These are phyloP conservation scores for Lasiodiplodia hormozganensis DNA, from an alignment of 2,329 filamentous ascomycete genomes.

Conservation along the genomic window DNA sequence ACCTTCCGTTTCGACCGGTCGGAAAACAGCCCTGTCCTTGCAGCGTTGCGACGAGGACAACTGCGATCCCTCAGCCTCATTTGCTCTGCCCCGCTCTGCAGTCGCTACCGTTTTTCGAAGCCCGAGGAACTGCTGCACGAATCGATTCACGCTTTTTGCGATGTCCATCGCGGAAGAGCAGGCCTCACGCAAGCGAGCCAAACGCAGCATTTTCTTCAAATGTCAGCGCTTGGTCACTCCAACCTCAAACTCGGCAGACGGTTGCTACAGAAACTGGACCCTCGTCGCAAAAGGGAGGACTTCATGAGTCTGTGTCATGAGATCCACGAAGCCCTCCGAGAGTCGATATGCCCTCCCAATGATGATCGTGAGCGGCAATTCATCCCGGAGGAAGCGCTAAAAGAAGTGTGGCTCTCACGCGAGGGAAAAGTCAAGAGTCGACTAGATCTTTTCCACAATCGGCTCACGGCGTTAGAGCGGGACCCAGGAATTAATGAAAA, in stretches of 20 bases:
- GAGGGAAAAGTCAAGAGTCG: not conserved
- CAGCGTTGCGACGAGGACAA: not conserved
- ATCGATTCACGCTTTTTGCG: constrained; percentile 1
- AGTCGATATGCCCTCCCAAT: not conserved
- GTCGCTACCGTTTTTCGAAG: not conserved
- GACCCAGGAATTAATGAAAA: not conserved
- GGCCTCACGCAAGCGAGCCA: not conserved
- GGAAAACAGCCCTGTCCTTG: not conserved
- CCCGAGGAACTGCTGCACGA: not conserved
- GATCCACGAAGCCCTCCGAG: not conserved
- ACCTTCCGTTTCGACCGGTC: not conserved
- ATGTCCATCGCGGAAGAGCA: not conserved
- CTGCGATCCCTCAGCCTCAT: not conserved
- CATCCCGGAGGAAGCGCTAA: not conserved
- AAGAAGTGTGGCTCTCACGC: not conserved
- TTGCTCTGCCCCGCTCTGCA: not conserved
- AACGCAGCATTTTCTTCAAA: not conserved
- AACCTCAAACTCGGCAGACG: not conserved
- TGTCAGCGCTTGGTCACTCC: not conserved
- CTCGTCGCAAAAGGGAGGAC: constrained; percentile 1
- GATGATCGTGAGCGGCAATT: not conserved
- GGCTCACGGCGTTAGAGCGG: not conserved
- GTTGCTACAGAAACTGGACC: not conserved
- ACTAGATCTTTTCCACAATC: not conserved
- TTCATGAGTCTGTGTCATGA: not conserved